Percentiles rank a stretch among this genome's conserved stretches.
Evolutionary conservation across 2,329 filamentous ascomycete species (phyloP).

Genomic region (Fusarium hainanense): DNA sequence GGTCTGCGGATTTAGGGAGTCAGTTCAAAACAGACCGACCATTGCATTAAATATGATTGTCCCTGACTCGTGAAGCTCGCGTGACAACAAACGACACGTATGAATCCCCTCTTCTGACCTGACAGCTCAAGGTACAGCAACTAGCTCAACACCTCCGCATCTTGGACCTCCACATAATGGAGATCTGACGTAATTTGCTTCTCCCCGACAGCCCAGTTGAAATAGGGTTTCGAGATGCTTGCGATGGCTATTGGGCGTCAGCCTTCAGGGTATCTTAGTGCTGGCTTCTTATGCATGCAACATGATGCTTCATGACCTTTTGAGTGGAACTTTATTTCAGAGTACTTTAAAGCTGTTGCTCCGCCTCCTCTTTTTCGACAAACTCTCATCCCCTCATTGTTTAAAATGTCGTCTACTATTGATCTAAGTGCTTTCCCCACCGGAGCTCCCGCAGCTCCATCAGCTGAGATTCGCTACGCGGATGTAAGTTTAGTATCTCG

Average conservation of each 20-base stretch:
- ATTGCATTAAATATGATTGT: conserved; percentile 3
- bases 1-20: conserved; percentile 31
- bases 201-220: conserved; percentile 17
- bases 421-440: conserved; percentile 42
- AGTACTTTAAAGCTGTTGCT: conserved; percentile 18
- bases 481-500: conserved; percentile 26
- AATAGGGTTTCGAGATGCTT: conserved; percentile 25
- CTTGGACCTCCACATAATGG: conserved; percentile 31
- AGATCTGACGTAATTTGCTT: conserved; percentile 40
- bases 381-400: conserved; percentile 12
- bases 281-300: conserved; percentile 21
- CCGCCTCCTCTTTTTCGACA: conserved; percentile 15
- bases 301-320: conserved; percentile 39
- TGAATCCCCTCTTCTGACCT: conserved; percentile 23
- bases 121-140: conserved; percentile 13
- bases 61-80: conserved; percentile 10
- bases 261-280: conserved; percentile 23
- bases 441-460: conserved; percentile 35
- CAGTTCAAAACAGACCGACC: conserved; percentile 33
- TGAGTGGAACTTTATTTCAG: conserved; percentile 34
- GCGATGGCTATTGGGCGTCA: conserved; percentile 15
- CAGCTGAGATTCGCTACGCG: conserved; percentile 40
- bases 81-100: conserved; percentile 21
- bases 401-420: conserved; percentile 35
- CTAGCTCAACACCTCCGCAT: conserved; percentile 30